Conservation (phyloP, 2,329 filamentous ascomycete species). For the Cadophora luteo-olivacea region DNA sequence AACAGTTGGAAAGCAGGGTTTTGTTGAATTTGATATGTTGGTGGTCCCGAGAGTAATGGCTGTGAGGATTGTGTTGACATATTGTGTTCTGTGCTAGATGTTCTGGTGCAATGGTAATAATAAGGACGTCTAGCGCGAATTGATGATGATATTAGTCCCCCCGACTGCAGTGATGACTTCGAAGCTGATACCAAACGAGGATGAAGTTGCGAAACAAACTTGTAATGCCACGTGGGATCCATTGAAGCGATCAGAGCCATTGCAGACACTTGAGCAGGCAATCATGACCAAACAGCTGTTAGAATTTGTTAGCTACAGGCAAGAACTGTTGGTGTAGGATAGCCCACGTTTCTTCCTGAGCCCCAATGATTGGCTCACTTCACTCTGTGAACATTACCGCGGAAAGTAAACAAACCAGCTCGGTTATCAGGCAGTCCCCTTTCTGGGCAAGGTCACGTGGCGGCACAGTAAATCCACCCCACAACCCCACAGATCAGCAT, state of each 20-base stretch:
- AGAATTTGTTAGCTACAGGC: neutral
- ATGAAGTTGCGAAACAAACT: neutral
- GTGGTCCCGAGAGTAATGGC: neutral
- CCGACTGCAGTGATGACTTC: neutral
- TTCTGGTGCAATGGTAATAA: neutral
- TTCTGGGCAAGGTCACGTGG: conserved; percentile 1
- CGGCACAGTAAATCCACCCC: neutral
- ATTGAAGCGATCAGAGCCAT: neutral
- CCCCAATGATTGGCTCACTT: too few species aligned
- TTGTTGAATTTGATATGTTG: neutral
- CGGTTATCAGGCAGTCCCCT: neutral
- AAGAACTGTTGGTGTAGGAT: neutral
- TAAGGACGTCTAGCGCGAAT: neutral
- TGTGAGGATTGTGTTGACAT: neutral
- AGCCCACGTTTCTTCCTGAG: neutral
- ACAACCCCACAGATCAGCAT: neutral
- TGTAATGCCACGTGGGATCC: neutral
- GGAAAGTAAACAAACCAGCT: conserved; percentile 10
- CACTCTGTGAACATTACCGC: neutral
- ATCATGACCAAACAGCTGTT: neutral
- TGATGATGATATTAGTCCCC: too few species aligned
- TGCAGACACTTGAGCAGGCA: neutral
- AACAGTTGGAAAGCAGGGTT: neutral
- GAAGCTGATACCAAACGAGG: neutral
- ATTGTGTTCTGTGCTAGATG: neutral